phyloP scores from a whole-genome alignment of 2,329 filamentous ascomycete genomes.

The Sordariomycetes sp. region DNA sequence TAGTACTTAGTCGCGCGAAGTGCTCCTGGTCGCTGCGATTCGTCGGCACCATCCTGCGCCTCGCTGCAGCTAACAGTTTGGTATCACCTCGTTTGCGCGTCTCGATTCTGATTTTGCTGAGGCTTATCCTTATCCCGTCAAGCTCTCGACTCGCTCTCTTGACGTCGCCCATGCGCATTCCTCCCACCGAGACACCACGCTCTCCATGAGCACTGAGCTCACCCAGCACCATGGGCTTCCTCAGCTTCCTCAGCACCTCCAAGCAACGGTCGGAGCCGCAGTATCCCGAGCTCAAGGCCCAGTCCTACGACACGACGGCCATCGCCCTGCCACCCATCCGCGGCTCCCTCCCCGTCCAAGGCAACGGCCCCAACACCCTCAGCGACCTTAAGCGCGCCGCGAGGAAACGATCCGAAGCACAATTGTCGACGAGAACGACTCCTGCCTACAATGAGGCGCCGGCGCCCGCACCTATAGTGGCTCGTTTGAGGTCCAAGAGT shows the following conservation, averaged over 20 bases:
- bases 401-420: conserved; percentile 4
- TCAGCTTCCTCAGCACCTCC: conserved; percentile 3
- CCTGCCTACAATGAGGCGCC: not conserved
- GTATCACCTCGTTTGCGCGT: too few species aligned
- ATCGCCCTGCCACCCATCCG: conserved; percentile 6
- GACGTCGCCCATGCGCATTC: too few species aligned
- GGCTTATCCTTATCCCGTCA: too few species aligned
- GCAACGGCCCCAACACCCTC: conserved; percentile 8
- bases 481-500: conserved; percentile 4
- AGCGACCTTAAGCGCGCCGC: conserved; percentile 5
- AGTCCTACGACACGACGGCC: conserved; percentile 6
- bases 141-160: too few species aligned
- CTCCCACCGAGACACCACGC: too few species aligned
- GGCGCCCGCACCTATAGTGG: conserved; percentile 2
- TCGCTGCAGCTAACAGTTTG: too few species aligned
- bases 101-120: too few species aligned
- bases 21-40: too few species aligned
- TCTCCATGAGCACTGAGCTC: too few species aligned
- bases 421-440: conserved; percentile 1
- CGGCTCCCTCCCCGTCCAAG: conserved; percentile 5
- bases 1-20: too few species aligned
- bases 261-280: not conserved
- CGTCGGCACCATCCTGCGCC: too few species aligned
- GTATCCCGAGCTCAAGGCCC: conserved; percentile 2
- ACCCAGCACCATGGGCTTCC: conserved; percentile 5